Percentiles rank a stretch among this genome's conserved stretches.
Evolutionary conservation across 1,284 basidiomycete species (phyloP).

Genomic region (Tranzscheliella williamsii): DNA sequence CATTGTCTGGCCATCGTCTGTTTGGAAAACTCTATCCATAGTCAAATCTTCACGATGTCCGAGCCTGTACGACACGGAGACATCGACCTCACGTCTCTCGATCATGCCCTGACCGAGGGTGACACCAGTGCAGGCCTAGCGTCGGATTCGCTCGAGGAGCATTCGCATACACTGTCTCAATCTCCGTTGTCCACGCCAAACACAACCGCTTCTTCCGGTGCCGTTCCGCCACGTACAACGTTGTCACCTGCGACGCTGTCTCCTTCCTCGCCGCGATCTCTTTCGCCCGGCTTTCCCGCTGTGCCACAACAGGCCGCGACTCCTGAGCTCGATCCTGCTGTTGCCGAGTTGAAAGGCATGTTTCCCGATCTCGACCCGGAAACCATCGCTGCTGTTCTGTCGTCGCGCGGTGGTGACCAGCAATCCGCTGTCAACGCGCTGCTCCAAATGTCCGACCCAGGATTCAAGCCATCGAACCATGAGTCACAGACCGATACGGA

Average conservation of each 20-base stretch:
- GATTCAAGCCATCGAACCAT: slow-evolving; percentile 27
- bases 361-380: slow-evolving; percentile 50
- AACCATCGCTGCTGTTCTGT: slow-evolving; percentile 43
- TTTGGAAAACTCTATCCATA: no score
- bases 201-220: no score
- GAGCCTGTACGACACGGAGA: slow-evolving; percentile 34
- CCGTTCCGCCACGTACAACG: no score
- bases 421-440: slow-evolving; percentile 48
- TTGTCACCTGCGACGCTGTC: slow-evolving; percentile 36
- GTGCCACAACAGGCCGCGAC: slow-evolving; percentile 1
- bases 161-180: slow-evolving; percentile 28
- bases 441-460: slow-evolving; percentile 51
- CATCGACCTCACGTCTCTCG: slow-evolving; percentile 32
- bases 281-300: slow-evolving; percentile 14
- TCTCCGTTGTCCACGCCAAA: slow-evolving; percentile 8
- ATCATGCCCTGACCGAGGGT: slow-evolving; percentile 23
- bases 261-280: slow-evolving; percentile 29
- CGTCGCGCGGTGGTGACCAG: slow-evolving; percentile 39
- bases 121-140: slow-evolving; percentile 21
- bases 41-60: slow-evolving; percentile 22
- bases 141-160: slow-evolving; percentile 14
- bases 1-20: not conserved
- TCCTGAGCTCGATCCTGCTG: slow-evolving; percentile 10
- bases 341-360: slow-evolving; percentile 44
- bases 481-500: slow-evolving; percentile 40